phyloP scores from a whole-genome alignment of 352 stramenopile genomes.

The Halophytophthora polymorphica region DNA sequence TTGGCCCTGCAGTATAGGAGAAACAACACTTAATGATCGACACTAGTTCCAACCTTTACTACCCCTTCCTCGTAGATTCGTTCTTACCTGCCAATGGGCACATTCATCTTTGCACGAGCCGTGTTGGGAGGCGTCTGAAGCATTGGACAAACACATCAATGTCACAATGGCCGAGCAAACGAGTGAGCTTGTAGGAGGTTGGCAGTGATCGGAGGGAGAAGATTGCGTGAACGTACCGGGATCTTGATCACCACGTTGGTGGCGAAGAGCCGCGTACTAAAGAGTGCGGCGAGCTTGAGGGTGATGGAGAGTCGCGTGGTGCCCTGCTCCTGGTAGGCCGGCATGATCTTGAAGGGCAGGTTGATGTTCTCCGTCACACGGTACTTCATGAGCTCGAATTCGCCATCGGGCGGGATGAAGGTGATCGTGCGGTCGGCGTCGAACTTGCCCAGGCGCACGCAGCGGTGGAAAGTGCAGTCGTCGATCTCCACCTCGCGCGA shows the following conservation, averaged over 20 bases:
- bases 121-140: constrained; percentile 95
- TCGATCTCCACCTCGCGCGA: constrained; percentile 91
- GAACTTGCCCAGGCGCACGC: constrained; percentile 97
- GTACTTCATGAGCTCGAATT: constrained; percentile 99
- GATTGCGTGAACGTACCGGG: constrained; percentile 38
- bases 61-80: no score
- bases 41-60: no score
- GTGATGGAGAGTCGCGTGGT: constrained; percentile 76
- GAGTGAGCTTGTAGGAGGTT: no score
- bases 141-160: no score
- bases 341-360: constrained; percentile 97
- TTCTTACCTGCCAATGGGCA: constrained; percentile 82
- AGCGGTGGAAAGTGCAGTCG: constrained; percentile 98
- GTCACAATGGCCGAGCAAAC: no score
- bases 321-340: constrained; percentile 94
- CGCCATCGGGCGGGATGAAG: constrained; percentile 97
- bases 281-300: constrained; percentile 91
- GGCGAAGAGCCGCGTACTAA: constrained; percentile 95
- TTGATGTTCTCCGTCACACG: constrained; percentile 97
- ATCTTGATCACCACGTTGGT: constrained; percentile 97
- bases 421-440: constrained; percentile 96
- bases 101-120: constrained; percentile 94
- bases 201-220: no score
- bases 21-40: not conserved
- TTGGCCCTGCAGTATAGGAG: constrained; percentile 75